Conservation (phyloP, 108 stramenopile species). For the Chaetoceros muelleri region DNA sequence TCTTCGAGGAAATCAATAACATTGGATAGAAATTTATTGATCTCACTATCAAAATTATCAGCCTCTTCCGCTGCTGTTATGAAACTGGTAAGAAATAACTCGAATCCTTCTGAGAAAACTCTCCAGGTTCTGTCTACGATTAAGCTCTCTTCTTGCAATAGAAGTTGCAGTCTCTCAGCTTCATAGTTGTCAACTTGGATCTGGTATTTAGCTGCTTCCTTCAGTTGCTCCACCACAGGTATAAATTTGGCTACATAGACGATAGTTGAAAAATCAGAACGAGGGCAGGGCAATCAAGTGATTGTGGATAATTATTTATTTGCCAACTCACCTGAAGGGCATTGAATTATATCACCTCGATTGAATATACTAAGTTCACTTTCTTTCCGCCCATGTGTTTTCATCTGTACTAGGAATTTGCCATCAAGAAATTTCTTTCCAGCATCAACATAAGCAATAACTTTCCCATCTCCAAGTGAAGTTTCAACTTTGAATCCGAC, state of each 20-base stretch:
- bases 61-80: conserved; percentile 69
- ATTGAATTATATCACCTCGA: conserved; percentile 45
- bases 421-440: conserved; percentile 43
- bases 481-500: conserved; percentile 76
- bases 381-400: conserved; percentile 22
- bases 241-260: conserved; percentile 64
- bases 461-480: conserved; percentile 40
- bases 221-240: conserved; percentile 69
- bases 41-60: conserved; percentile 65
- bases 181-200: conserved; percentile 65
- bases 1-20: conserved; percentile 58
- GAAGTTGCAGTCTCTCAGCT: conserved; percentile 8
- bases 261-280: too few relatives aligned
- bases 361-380: conserved; percentile 35
- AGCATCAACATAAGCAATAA: conserved; percentile 44
- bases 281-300: too few relatives aligned
- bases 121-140: conserved; percentile 24
- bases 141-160: background rate
- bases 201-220: conserved; percentile 66
- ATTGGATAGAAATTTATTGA: conserved; percentile 57
- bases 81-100: conserved; percentile 62
- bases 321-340: too few relatives aligned
- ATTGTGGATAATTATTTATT: too few relatives aligned
- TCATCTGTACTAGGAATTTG: conserved; percentile 41
- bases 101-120: conserved; percentile 44